Base-by-base conservation (phyloP, 805 yeast species). In the Starmerella cellae region DNA sequence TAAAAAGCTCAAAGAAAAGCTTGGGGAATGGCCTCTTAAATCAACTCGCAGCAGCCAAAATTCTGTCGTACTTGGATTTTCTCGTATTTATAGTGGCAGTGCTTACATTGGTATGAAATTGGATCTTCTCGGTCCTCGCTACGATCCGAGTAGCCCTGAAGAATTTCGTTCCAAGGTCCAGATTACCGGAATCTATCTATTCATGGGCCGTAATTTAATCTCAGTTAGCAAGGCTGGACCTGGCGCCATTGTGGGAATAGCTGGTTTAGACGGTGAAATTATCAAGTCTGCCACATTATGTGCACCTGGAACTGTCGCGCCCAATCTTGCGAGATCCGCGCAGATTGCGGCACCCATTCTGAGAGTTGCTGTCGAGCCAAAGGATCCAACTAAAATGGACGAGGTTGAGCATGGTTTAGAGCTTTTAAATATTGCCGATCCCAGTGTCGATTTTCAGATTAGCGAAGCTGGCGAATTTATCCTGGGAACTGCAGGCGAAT, bases 331-430 rank as follows among this genome's bases (percentile, higher is more conserved):
- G 0, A 80, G 83, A 50, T 67, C 84, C 17, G 79, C 76, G 42
- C 62, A 76, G 10, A 72, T 79, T 14, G 74, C 81, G n/a, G 82
- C 84, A 26, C 98, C 98, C 1, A 88, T 91, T 57, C 83, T 91
- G 52, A 75, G 85, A 50, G 95, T 91, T 26, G 96, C 98, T 0
- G 66, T 91, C n/a, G 99, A 91, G 58, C 95, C 99, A 1, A 79
- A 73, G 4, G 81, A 84, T 53, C 95, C 95, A 9, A 70, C 79
- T 38, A 77, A 84, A 52, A 73, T 50, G 4, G 77, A 73, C 36
- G 73, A 73, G 52, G 66, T 91, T 35, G 94, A 77, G 39, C 68
- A 69, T 23, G 99, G 98, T 0, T 66, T 91, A 45, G 76, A 75
- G 50, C 63, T 83, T 44, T 66, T 91, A 32, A 77, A 87, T 41